Percentiles rank a stretch among this genome's conserved stretches.
These are phyloP conservation scores for Sophora flavescens DNA, from an alignment of 306 rosid genomes.

Conservation along the genomic window DNA sequence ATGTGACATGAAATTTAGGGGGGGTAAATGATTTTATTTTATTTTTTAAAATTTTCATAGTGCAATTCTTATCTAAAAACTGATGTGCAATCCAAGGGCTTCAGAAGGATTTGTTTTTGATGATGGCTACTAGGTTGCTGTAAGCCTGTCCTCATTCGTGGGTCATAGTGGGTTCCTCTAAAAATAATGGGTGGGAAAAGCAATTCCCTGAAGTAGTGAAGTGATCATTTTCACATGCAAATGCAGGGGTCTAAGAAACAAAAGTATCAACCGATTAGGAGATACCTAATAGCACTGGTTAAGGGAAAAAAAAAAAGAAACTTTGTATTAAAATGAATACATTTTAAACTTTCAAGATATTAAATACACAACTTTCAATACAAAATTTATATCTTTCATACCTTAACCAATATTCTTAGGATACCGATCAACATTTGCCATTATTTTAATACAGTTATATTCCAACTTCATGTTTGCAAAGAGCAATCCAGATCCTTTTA, in stretches of 20 bases:
- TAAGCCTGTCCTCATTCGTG: background rate
- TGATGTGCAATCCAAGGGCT: background rate
- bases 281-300: too few species aligned
- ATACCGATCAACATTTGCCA: too few species aligned
- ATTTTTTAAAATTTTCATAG: background rate
- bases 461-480: background rate
- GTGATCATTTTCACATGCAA: background rate
- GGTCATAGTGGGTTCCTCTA: background rate
- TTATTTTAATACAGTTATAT: background rate
- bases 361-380: too few species aligned
- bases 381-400: too few species aligned
- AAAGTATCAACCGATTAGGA: background rate
- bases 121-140: background rate
- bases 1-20: background rate
- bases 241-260: background rate
- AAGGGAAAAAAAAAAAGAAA: too few species aligned
- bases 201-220: background rate
- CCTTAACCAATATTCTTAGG: too few species aligned
- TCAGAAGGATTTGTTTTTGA: background rate
- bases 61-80: background rate
- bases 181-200: background rate
- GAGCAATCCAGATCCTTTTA: background rate
- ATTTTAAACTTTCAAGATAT: too few species aligned
- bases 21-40: background rate
- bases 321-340: too few species aligned